phyloP scores from a whole-genome alignment of 1,284 basidiomycete genomes.

The Moniliella sp. region DNA sequence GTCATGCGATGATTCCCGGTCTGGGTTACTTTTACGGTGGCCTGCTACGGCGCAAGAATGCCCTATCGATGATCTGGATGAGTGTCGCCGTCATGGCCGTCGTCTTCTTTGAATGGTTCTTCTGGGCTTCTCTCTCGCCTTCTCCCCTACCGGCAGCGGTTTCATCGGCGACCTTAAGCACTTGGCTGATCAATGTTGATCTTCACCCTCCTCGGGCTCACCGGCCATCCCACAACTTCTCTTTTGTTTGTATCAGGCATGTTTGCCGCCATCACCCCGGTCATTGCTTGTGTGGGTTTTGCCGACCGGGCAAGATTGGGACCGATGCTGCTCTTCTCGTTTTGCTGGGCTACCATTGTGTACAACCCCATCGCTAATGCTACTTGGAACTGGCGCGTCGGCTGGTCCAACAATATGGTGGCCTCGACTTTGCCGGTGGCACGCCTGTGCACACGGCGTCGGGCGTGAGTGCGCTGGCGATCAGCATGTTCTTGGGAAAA shows the following conservation, averaged over 20 bases:
- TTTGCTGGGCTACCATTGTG: conserved; percentile 74
- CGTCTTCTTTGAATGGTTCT: conserved; percentile 47
- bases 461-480: conserved; percentile 31
- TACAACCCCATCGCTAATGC: conserved; percentile 40
- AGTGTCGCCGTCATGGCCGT: conserved; percentile 55
- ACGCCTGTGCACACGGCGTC: conserved; percentile 36
- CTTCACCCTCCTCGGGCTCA: too few relatives aligned
- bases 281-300: conserved; percentile 66
- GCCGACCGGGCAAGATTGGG: conserved; percentile 73
- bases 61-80: conserved; percentile 72
- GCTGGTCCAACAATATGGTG: conserved; percentile 30
- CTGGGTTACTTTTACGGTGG: conserved; percentile 62
- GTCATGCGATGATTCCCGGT: conserved; percentile 68
- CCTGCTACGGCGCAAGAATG: conserved; percentile 60
- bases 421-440: conserved; percentile 36
- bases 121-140: conserved; percentile 35
- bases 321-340: conserved; percentile 59
- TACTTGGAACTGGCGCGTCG: conserved; percentile 8
- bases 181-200: conserved; percentile 61
- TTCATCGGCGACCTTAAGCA: conserved; percentile 44
- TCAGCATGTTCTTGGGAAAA: conserved; percentile 34
- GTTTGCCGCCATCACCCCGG: conserved; percentile 50
- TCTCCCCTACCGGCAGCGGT: conserved; percentile 31
- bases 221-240: conserved; percentile 67
- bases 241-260: conserved; percentile 74